phyloP scores from a whole-genome alignment of 805 yeast species.

The Lipomyces lipofer region DNA sequence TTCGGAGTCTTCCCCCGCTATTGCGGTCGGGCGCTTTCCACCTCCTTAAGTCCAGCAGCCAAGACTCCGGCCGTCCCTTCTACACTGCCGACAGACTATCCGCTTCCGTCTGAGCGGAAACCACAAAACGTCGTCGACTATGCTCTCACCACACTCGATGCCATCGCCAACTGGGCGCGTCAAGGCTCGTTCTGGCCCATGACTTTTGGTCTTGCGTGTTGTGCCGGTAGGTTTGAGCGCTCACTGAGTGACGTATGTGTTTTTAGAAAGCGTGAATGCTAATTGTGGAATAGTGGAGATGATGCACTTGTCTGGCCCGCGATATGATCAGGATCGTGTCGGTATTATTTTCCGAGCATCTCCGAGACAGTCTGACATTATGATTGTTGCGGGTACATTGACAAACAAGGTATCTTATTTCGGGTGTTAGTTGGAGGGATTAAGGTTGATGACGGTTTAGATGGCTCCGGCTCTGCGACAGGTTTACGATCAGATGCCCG shows the following conservation, averaged over 20 bases:
- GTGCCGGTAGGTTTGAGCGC: slow-evolving; percentile 50
- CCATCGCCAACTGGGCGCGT: slow-evolving; percentile 86
- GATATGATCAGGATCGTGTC: slow-evolving; percentile 88
- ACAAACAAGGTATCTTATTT: slow-evolving; percentile 56
- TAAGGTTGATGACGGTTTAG: slow-evolving; percentile 17
- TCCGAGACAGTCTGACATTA: slow-evolving; percentile 88
- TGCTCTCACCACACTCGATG: slow-evolving; percentile 77
- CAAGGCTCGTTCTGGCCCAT: slow-evolving; percentile 93
- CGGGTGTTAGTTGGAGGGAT: background rate
- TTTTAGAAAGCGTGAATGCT: background rate
- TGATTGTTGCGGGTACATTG: slow-evolving; percentile 89
- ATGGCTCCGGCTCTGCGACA: slow-evolving; percentile 94
- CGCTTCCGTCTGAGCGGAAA: slow-evolving; percentile 66
- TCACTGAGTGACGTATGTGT: background rate
- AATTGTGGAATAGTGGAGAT: slow-evolving; percentile 58
- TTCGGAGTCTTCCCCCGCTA: background rate
- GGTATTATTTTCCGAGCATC: slow-evolving; percentile 93
- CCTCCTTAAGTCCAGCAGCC: background rate
- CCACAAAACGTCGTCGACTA: slow-evolving; percentile 67
- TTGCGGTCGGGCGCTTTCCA: background rate
- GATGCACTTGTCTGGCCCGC: slow-evolving; percentile 91
- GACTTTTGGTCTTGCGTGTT: slow-evolving; percentile 87
- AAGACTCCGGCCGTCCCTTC: slow-evolving; percentile 9
- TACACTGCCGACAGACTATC: slow-evolving; percentile 63
- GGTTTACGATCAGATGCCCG: slow-evolving; percentile 93